Evolutionary conservation across 1,284 basidiomycete genomes (phyloP), one percentile per base, ranked within the genome.

Genomic region (Melampsora abietis-canadensis): DNA sequence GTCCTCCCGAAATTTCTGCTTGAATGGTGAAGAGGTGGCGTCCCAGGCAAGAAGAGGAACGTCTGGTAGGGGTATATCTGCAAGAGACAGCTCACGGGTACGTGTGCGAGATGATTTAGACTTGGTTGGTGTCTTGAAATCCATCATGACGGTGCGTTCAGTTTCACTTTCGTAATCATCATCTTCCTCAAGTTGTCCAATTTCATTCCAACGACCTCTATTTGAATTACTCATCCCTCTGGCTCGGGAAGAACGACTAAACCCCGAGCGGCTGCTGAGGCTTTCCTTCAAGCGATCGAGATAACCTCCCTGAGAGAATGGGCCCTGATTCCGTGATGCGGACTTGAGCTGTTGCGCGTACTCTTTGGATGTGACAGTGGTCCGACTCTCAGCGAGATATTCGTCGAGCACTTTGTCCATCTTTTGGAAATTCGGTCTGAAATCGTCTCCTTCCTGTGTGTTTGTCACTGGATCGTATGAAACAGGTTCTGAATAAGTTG

Each of bases 261-360:
- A 61, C 8, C 44, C 57, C 21, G 70, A 66, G 44, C 70, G 70
- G 19, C 54, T 30, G 54, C 70, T 74, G 64, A 74, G 66, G 24
- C 70, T 74, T 15, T 74, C 70, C 37, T 74, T 74, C 37, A 74
- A 61, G 3, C 54, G 31, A 21, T 62, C 65, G 21, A 74, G 64
- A 14, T 66, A 24, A 40, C 64, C 64, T 17, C 31, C 47, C 2
- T 31, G 17, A 15, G 70, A 30, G 51, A 54, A 54, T 21, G 27
- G n/a, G 15, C 51, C 51, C 17, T 54, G n/a, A 14, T 14, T 54
- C n/a, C n/a, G 51, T 27, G 51, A 54, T 7, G 7, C 17, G 27
- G 27, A 12, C 8, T 54, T n/a, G n/a, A 54, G 27, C 27, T 54
- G 51, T 21, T 54, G 51, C 14, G 51, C 51, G 51, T 54, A 54